These are phyloP conservation scores for Chloromonas sp. DNA, from an alignment of 163 green algal species.

Conservation along the genomic window DNA sequence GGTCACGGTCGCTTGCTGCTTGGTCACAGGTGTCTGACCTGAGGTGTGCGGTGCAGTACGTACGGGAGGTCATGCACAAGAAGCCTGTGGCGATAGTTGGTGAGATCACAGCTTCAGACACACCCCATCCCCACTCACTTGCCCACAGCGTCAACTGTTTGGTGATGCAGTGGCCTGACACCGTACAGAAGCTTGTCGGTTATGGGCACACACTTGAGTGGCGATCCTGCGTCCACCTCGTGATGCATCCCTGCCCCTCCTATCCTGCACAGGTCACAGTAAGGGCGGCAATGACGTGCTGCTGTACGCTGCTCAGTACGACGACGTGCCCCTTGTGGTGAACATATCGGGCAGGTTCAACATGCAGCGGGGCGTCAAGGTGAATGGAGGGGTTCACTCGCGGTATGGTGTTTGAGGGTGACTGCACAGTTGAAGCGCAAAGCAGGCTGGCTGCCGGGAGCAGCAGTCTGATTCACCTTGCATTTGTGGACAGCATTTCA, in stretches of 20 bases:
- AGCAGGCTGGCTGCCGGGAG: not conserved
- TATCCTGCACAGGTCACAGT: constrained; percentile 41
- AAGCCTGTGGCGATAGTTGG: constrained; percentile 13
- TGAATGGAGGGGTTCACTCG: not conserved
- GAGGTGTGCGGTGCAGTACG: constrained; percentile 24
- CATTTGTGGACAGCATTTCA: no score
- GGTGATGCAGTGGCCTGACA: not conserved
- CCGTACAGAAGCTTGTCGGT: not conserved
- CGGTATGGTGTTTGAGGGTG: not conserved
- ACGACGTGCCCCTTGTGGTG: constrained; percentile 49
- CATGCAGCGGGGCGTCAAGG: constrained; percentile 42
- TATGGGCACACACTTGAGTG: no score
- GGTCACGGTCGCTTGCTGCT: not conserved
- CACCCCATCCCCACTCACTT: not conserved
- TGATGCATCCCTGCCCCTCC: not conserved
- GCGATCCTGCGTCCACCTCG: not conserved
- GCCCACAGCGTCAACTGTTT: not conserved
- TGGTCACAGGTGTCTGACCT: constrained; percentile 30
- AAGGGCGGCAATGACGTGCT: constrained; percentile 55
- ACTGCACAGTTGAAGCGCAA: not conserved
- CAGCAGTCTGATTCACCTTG: no score
- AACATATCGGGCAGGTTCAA: constrained; percentile 44
- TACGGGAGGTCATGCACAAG: constrained; percentile 18
- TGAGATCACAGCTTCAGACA: not conserved
- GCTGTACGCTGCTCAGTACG: constrained; percentile 43